phyloP scores from a whole-genome alignment of 345 rosid species.

The Populus nigra region DNA sequence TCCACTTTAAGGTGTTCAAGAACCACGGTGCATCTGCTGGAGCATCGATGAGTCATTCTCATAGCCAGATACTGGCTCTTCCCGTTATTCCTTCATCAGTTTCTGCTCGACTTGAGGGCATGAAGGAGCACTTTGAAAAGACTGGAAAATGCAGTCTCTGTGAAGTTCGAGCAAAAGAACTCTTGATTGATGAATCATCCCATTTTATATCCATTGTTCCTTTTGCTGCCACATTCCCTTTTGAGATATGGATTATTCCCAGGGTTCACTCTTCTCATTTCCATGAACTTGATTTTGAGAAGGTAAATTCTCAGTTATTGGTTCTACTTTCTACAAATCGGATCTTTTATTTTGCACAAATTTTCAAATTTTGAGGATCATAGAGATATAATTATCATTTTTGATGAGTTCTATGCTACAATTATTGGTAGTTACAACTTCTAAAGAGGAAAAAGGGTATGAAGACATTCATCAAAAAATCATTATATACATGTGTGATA shows the following conservation, averaged over 20 bases:
- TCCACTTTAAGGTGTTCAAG: slow-evolving; percentile 64
- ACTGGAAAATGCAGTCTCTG: slow-evolving; percentile 73
- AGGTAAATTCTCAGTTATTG: slow-evolving; percentile 34
- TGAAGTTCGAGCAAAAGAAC: slow-evolving; percentile 47
- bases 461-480: not conserved
- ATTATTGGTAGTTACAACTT: too few species aligned
- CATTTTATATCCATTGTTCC: slow-evolving; percentile 66
- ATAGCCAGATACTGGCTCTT: slow-evolving; percentile 79
- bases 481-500: not conserved
- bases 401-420: too few species aligned
- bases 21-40: slow-evolving; percentile 93
- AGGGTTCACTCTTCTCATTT: slow-evolving; percentile 63
- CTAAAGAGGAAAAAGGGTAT: not conserved
- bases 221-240: slow-evolving; percentile 63
- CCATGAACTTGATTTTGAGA: slow-evolving; percentile 54
- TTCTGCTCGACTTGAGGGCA: slow-evolving; percentile 50
- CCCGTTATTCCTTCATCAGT: slow-evolving; percentile 72
- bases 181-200: slow-evolving; percentile 53
- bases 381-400: too few species aligned
- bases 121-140: slow-evolving; percentile 35
- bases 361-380: not conserved
- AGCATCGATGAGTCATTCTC: slow-evolving; percentile 92
- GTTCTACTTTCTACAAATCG: not conserved
- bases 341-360: not conserved
- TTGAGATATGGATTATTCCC: slow-evolving; percentile 88